Percentiles rank a stretch among this genome's conserved stretches.
phyloP scores from a whole-genome alignment of 306 rosid species.

The Trichosanthes truncata region DNA sequence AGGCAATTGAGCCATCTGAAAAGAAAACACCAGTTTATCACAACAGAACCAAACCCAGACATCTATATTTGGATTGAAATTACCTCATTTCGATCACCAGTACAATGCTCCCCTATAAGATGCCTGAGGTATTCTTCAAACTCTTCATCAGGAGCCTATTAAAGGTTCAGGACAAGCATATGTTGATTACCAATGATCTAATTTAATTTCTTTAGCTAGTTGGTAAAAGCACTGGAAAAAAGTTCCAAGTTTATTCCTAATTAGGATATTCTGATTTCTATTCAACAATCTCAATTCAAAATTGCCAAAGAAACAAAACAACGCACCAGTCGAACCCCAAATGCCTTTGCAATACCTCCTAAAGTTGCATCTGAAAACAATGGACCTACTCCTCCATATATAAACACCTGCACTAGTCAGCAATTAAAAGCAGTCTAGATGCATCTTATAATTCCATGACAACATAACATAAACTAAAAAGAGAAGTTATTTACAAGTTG shows the following conservation, averaged over 20 bases:
- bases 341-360: constrained; percentile 91
- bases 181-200: neutral
- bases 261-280: neutral
- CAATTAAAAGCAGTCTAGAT: constrained; percentile 2
- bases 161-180: neutral
- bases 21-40: constrained; percentile 20
- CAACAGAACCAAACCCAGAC: neutral
- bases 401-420: constrained; percentile 50
- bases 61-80: neutral
- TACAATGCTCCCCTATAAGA: constrained; percentile 67
- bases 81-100: constrained; percentile 82
- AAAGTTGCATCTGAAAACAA: constrained; percentile 80
- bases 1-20: constrained; percentile 93
- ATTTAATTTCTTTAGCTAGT: neutral
- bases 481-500: neutral
- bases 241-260: neutral
- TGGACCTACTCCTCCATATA: constrained; percentile 94
- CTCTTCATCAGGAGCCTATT: constrained; percentile 97
- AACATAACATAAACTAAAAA: neutral
- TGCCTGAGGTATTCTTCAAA: constrained; percentile 89
- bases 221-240: neutral
- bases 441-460: neutral
- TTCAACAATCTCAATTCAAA: neutral
- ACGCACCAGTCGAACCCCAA: constrained; percentile 87
- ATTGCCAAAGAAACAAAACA: constrained; percentile 12